Conservation (phyloP, 768 basidiomycete species). For the Leccinum imitatum region DNA sequence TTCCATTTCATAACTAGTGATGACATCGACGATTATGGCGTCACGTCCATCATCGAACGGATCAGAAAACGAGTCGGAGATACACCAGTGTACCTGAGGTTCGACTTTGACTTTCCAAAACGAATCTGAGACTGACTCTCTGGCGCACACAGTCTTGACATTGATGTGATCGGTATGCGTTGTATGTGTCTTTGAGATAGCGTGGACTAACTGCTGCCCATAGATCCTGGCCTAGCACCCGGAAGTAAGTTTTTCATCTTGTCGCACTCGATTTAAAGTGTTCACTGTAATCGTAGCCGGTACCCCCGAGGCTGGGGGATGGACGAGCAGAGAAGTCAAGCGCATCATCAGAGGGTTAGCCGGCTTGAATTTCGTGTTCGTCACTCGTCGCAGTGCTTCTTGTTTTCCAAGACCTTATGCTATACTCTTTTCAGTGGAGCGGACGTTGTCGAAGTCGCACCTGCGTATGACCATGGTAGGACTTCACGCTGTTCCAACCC, state of each 20-base stretch:
- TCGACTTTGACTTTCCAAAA: background rate
- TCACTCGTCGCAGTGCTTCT: background rate
- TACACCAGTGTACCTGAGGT: constrained; percentile 74
- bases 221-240: constrained; percentile 78
- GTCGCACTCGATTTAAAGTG: background rate
- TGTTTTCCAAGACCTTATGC: constrained; percentile 1
- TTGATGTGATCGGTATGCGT: constrained; percentile 71
- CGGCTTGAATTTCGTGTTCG: constrained; percentile 77
- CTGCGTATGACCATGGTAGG: constrained; percentile 29
- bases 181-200: background rate
- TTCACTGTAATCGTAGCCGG: constrained; percentile 50
- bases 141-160: constrained; percentile 59
- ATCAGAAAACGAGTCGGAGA: constrained; percentile 74
- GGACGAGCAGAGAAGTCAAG: constrained; percentile 82
- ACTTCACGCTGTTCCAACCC: background rate
- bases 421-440: constrained; percentile 15
- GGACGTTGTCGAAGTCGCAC: constrained; percentile 28
- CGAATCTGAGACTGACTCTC: constrained; percentile 1
- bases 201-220: constrained; percentile 5
- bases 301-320: constrained; percentile 82
- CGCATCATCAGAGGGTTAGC: constrained; percentile 76
- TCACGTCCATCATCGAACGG: constrained; percentile 63
- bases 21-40: constrained; percentile 80
- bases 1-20: constrained; percentile 79
- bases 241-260: constrained; percentile 54